Evolutionary conservation across 768 basidiomycete genomes (phyloP).

Genomic region (Mycena pura): DNA sequence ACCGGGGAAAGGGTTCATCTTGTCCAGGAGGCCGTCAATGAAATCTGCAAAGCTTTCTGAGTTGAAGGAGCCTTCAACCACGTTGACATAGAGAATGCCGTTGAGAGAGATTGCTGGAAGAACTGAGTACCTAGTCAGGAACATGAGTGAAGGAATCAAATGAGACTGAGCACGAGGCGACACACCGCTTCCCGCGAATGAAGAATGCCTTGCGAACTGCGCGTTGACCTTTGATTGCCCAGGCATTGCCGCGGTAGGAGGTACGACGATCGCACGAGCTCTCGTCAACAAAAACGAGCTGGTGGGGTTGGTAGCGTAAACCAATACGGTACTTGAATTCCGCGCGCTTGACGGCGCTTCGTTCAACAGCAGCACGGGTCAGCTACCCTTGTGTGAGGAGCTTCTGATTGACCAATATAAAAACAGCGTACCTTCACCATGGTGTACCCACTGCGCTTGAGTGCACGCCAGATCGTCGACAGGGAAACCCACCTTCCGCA

Average conservation of each 20-base stretch:
- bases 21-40: constrained; percentile 38
- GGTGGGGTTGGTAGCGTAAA: constrained; percentile 23
- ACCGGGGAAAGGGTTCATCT: constrained; percentile 45
- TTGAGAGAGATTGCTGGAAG: constrained; percentile 43
- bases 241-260: constrained; percentile 31
- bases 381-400: no score
- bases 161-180: neutral
- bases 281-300: constrained; percentile 41
- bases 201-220: constrained; percentile 35
- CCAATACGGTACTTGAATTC: constrained; percentile 25
- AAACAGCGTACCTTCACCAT: no score
- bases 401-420: no score
- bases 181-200: constrained; percentile 31
- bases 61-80: constrained; percentile 39
- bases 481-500: no score
- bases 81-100: constrained; percentile 39
- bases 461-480: no score
- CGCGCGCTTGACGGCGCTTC: constrained; percentile 21
- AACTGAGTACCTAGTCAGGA: constrained; percentile 41
- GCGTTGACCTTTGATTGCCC: constrained; percentile 32
- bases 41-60: constrained; percentile 35
- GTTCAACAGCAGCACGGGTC: constrained; percentile 33
- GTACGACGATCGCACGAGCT: constrained; percentile 34
- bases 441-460: no score
- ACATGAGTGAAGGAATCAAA: no score